Base-by-base conservation (phyloP, 2,329 filamentous ascomycete genomes). In the Beauveria medogensis region DNA sequence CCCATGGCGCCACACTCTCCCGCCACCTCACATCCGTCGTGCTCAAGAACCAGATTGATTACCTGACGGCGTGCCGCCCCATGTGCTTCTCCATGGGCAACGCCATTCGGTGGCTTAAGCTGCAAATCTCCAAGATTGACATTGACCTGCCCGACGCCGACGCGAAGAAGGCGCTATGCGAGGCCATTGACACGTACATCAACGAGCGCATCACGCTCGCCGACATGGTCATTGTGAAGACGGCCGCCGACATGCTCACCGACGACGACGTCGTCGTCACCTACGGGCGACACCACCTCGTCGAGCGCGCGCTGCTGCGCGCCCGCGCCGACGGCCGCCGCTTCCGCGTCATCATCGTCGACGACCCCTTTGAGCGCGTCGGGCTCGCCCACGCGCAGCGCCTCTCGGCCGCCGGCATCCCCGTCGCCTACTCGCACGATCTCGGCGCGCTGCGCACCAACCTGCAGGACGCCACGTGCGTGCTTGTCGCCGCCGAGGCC, bases 31-130 rank as follows among this genome's bases (percentile, higher is more conserved):
- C 91, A 37, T 89, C 90, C 12, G 91, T 97, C 74, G 87, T 91
- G 65, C 85, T 99, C 63, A 94, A 92, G 69, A 91, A 92, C 43
- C 94, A 99, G 75, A 97, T 99, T 70, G 92, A 95, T 65, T 97
- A 95, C 71, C 83, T 99, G 63, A 90, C 91, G 63, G 91, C 91
- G 66, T 97, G 92, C 70, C 87, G 94, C n/a, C 92, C 94, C 40
- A 90, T 99, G 76, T 95, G 91, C 66, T 94, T 96, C 74, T 91
- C 91, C 64, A 96, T 97, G 87, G 94, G 94, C 63, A 99, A 97
- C 73, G 92, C 92, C 41, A 96, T 99, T 71, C 86, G 94, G 59
- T 93, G 92, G 81, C 82, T 99, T 55, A 99, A 99, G 78, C 85
- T 96, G 53, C 86, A 91, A 69, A 93, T 99, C 70, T 89, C 91